A percentile compares a stretch with the other conserved stretches of the same genome.
phyloP scores from a whole-genome alignment of 352 stramenopile genomes.

The Globisporangium middletonii region DNA sequence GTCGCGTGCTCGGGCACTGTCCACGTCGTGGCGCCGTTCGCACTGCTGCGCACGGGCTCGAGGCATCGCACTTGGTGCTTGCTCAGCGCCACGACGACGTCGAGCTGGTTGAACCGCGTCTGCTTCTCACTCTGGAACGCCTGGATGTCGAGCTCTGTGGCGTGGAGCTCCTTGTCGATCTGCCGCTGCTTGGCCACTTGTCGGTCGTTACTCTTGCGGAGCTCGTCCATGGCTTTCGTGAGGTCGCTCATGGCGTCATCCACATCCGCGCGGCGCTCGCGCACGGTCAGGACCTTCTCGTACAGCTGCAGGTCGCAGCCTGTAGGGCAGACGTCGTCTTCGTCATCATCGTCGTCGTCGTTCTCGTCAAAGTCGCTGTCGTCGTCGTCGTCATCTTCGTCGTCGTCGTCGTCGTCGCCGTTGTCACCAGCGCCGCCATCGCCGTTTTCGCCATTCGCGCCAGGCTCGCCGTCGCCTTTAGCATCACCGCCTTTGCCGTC shows the following conservation, averaged over 20 bases:
- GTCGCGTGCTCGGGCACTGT: constrained; percentile 42
- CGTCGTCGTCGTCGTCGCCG: constrained; percentile 65
- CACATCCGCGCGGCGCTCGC: constrained; percentile 88
- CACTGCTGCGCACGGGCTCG: constrained; percentile 2
- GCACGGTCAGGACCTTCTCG: constrained; percentile 89
- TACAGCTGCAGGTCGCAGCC: constrained; percentile 89
- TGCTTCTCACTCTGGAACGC: constrained; percentile 94
- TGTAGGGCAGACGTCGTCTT: constrained; percentile 87
- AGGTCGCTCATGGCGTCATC: constrained; percentile 88
- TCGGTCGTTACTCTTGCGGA: constrained; percentile 82
- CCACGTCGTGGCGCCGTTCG: constrained; percentile 16
- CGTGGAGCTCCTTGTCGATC: constrained; percentile 90
- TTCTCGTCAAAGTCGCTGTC: constrained; percentile 76
- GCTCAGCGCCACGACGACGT: constrained; percentile 75
- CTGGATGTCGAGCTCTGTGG: constrained; percentile 85
- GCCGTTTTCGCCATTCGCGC: constrained; percentile 22
- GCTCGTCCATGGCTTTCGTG: constrained; percentile 83
- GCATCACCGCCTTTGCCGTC: constrained; percentile 44
- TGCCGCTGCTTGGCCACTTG: constrained; percentile 79
- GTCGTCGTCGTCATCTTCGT: constrained; percentile 69
- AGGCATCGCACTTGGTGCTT: constrained; percentile 72
- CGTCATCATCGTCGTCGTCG: constrained; percentile 88
- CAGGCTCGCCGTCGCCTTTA: constrained; percentile 47
- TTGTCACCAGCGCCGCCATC: constrained; percentile 30
- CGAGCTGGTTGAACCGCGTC: constrained; percentile 83